These are phyloP conservation scores for Cryptococcus sp. DNA, from an alignment of 1,284 basidiomycete genomes.

Conservation along the genomic window DNA sequence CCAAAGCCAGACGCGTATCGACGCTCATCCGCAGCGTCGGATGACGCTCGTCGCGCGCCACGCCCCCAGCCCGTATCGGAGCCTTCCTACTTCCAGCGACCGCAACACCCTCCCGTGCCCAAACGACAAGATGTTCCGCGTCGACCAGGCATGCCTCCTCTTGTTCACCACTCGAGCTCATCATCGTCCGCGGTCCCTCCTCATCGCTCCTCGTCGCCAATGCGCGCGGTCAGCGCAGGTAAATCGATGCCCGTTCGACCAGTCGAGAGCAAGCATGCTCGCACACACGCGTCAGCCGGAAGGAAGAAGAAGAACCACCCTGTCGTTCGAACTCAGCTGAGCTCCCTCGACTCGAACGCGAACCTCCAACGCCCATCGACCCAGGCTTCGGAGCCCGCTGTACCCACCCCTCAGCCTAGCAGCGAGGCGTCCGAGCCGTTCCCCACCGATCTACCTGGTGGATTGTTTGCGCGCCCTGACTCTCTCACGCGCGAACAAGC, in stretches of 20 bases:
- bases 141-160: slow-evolving; percentile 8
- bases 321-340: slow-evolving; percentile 8
- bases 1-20: slow-evolving; percentile 10
- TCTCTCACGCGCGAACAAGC: slow-evolving; percentile 46
- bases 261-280: slow-evolving; percentile 3
- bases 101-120: slow-evolving; percentile 4
- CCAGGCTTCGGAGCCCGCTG: background rate
- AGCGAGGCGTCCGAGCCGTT: slow-evolving; percentile 14
- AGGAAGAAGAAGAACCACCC: slow-evolving; percentile 6
- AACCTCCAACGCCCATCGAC: slow-evolving; percentile 3
- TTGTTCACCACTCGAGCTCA: slow-evolving; percentile 1
- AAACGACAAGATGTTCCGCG: slow-evolving; percentile 11
- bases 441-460: slow-evolving; percentile 31
- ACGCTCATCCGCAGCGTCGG: slow-evolving; percentile 10
- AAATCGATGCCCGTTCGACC: slow-evolving; percentile 9
- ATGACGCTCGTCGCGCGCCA: background rate
- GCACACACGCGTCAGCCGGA: slow-evolving; percentile 3
- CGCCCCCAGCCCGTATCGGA: background rate
- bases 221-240: slow-evolving; percentile 15
- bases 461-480: slow-evolving; percentile 31
- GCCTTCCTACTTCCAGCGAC: slow-evolving; percentile 7
- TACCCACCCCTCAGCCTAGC: background rate
- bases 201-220: slow-evolving; percentile 12
- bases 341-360: slow-evolving; percentile 14
- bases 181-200: slow-evolving; percentile 3